Evolutionary conservation across 306 rosid species (phyloP), one percentile per base, ranked within the genome.

Genomic region (Purshia tridentata): DNA sequence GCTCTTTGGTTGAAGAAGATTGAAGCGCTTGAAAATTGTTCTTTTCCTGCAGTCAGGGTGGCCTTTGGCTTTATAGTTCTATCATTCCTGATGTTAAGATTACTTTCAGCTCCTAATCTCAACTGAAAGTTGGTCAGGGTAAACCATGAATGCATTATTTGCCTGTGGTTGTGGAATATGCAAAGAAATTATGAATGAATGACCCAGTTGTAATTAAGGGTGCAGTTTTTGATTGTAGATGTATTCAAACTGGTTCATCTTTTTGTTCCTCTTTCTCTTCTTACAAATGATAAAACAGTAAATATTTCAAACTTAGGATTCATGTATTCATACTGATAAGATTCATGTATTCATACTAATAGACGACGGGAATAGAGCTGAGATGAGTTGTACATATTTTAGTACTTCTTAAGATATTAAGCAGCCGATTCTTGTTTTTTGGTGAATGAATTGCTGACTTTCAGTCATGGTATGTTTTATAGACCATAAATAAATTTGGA

Each of bases 1-100:
- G 77, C 74, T 83, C 88, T 61, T 77, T 94, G 78, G 84, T 85
- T 45, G 74, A 83, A 65, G 78, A 72, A 76, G 74, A 76, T 64
- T 85, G 86, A 65, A 77, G 74, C 78, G 72, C 50, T 70, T 18
- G 8, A 6, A 22, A 20, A 13, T 18, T 54, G 55, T 63, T 62
- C 23, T 15, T 46, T 18, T 12, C 22, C 19, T 16, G 23, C 68
- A 57, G 49, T 56, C 54, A 20, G 19, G 42, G 7, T 7, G 16
- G 62, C 42, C 47, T 40, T 62, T 50, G 77, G 57, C 12, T 73
- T 39, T 22, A 23, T 15, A 40, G 70, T 22, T 62, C 0, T 11
- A 23, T 42, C 54, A 41, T 20, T 35, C 18, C 22, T 64, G 46
- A 50, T 11, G 13, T 50, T 3, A 16, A 8, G n/a, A 62, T 39